Evolutionary conservation across 1,139 yeast genomes (phyloP), one percentile per base, ranked within the genome.

Genomic region (Suhomyces yuchorum): DNA sequence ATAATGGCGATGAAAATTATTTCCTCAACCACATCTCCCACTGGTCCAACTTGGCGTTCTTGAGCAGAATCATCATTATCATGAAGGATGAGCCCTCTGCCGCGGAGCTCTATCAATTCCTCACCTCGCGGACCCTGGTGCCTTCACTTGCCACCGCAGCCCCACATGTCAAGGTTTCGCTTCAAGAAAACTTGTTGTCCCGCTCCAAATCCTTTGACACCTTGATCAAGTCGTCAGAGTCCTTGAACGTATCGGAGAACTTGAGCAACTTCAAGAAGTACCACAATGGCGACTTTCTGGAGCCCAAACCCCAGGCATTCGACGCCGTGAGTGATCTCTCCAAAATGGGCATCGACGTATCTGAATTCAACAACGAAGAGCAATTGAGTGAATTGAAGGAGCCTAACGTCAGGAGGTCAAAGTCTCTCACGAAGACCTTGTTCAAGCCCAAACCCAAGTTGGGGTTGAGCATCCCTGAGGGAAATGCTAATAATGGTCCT

Each of bases 21-120:
- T 64, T 51, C 40, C 47, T 68, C 26, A 61, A 63, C 39, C 57
- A 67, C 37, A 70, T 78, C 32, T 61, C 66, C 38, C 67, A 74
- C 51, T 78, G 82, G 81, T 69, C 78, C 9, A 73, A 68, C 43
- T 57, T 78, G 34, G 72, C 80, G 9, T 74, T 73, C 46, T 62
- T 77, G 44, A 65, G 62, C 42, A 59, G 82, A 28, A 62, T 75
- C 12, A 73, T 78, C 18, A 65, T 77, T 30, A 73, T 76, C 5
- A 60, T 77, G 50, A 61, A 63, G 48, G 63, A 66, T 18, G 76
- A 69, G 36, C 44, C 44, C 1, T 59, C 65, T 2, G 78, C 81
- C 0, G 24, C 46, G 11, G 49, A 55, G 9, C 61, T 73, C 2
- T 65, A 57, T 51, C 30, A 54, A 1, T 59, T 54, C 46, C 56